Conservation (phyloP, 495 filamentous ascomycete species). For the Lepidopterella palustris region DNA sequence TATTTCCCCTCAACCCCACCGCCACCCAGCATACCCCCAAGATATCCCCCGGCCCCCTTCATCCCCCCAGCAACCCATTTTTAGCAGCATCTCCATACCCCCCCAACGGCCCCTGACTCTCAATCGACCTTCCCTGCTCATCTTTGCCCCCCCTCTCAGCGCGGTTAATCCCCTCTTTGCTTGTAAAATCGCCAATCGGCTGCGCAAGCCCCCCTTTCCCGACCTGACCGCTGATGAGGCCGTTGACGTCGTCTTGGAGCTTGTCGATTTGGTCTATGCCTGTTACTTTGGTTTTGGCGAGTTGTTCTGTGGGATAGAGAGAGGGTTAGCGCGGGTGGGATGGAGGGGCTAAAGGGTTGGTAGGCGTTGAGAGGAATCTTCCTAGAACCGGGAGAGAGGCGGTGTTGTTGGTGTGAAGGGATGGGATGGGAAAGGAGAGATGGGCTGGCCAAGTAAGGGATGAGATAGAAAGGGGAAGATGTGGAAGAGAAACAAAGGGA, state of each 20-base stretch:
- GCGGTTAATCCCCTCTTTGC: slow-evolving; percentile 59
- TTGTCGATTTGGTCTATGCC: slow-evolving; percentile 54
- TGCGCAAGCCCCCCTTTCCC: slow-evolving; percentile 57
- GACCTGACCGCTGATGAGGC: slow-evolving; percentile 52
- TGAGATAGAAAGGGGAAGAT: neutral
- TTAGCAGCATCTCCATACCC: slow-evolving; percentile 23
- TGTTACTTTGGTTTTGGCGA: slow-evolving; percentile 61
- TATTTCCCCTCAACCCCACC: slow-evolving; percentile 22
- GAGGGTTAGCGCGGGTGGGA: no score
- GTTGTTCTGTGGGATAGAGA: slow-evolving; percentile 43
- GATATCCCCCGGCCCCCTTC: slow-evolving; percentile 35
- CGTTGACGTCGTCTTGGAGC: slow-evolving; percentile 56
- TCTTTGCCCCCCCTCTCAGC: slow-evolving; percentile 57
- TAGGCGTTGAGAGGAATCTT: no score
- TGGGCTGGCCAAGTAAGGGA: neutral
- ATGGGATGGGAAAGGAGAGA: neutral
- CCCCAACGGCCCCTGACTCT: slow-evolving; percentile 16
- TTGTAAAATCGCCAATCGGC: slow-evolving; percentile 53
- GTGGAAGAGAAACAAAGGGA: neutral
- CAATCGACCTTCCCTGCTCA: slow-evolving; percentile 40
- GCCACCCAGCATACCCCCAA: slow-evolving; percentile 31
- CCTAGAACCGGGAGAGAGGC: neutral
- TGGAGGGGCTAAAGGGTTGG: no score
- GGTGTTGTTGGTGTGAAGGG: neutral
- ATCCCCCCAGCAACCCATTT: slow-evolving; percentile 20